These are phyloP conservation scores for Zymoseptoria passerinii DNA, from an alignment of 2,329 filamentous ascomycete genomes.

Conservation along the genomic window DNA sequence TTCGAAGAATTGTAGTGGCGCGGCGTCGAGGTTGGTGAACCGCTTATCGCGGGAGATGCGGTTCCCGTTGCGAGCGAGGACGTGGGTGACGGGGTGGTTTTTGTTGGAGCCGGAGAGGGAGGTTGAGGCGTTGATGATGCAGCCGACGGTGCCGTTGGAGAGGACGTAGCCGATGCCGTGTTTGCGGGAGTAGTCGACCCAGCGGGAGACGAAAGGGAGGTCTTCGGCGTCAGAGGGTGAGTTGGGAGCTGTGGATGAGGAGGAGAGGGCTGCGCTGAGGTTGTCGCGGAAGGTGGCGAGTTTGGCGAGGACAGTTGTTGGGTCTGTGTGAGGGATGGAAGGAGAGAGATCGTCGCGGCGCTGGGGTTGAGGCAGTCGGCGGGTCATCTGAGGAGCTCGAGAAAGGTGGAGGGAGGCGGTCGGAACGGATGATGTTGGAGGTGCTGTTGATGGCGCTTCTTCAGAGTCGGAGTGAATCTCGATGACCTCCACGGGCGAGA, in stretches of 20 bases:
- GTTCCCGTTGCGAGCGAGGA: conserved; percentile 58
- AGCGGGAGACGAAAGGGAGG: conserved; percentile 58
- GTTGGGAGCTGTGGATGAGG: conserved; percentile 24
- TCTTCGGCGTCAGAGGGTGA: conserved; percentile 20
- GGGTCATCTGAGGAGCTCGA: conserved; percentile 23
- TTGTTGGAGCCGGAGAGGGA: conserved; percentile 25
- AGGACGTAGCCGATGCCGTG: conserved; percentile 78
- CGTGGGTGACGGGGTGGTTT: conserved; percentile 57
- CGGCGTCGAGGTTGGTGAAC: conserved; percentile 48
- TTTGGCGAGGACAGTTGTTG: conserved; percentile 37
- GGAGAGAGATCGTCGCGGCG: conserved; percentile 10
- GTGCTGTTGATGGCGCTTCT: conserved; percentile 12
- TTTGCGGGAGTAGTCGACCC: conserved; percentile 85
- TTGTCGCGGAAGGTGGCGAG: conserved; percentile 40
- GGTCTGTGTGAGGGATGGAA: conserved; percentile 34
- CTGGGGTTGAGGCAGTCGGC: conserved; percentile 21
- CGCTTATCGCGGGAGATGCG: conserved; percentile 40
- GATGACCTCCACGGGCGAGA: conserved; percentile 24
- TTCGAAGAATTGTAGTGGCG: conserved; percentile 62
- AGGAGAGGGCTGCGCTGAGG: conserved; percentile 36
- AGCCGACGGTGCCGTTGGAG: conserved; percentile 72
- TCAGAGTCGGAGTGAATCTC: conserved; percentile 30
- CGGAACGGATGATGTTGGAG: conserved; percentile 4
- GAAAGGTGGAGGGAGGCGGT: conserved; percentile 18
- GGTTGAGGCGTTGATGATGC: conserved; percentile 44